Base-by-base conservation (phyloP, 1,284 basidiomycete genomes). In the Exobasidium rhododendri region DNA sequence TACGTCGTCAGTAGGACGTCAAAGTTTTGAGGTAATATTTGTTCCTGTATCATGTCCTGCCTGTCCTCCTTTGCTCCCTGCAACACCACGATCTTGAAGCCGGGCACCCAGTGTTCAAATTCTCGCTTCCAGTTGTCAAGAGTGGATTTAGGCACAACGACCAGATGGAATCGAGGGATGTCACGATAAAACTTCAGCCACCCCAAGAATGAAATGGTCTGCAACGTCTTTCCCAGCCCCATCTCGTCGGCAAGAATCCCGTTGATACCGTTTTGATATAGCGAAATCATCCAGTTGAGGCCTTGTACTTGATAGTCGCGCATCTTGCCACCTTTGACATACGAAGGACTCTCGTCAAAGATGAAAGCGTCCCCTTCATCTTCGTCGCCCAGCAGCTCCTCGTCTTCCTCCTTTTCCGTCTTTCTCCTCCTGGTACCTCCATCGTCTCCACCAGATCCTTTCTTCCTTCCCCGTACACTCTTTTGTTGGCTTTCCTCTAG, bases 81-180 rank as follows among this genome's bases (percentile, higher is more conserved):
- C 28, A 98, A 83, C 6, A 91, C 83, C 52, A 92, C 85, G 14
- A 90, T 86, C 64, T 87, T 89, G 82, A 97, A 89, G 62, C 77
- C 75, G 0, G 92, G 90, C 0, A 92, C 89, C 96, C 96, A 98
- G 68, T 85, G 86, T 65, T 86, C 86, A 70, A 99, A 94, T 81
- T 98, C 94, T 70, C 96, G 88, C 26, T 86, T 83, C 94, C 94
- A 98, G 80, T 97, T 98, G 82, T 97, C 91, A 17, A 98, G 84
- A 0, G 96, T 98, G 1, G 92, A 94, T 80, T 98, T 98, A 30
- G 96, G 96, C 1, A 98, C 96, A 61, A 97, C 91, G 70, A 99
- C 87, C 26, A 98, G 85, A 80, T 97, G 94, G 14, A 91, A 92
- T 0, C 94, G 93, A 17, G 81, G 71, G 58, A 86, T 89, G 67